Percentiles rank a stretch among this genome's conserved stretches.
Conservation (phyloP, 2,329 filamentous ascomycete genomes). For the Aureobasidium sp. region DNA sequence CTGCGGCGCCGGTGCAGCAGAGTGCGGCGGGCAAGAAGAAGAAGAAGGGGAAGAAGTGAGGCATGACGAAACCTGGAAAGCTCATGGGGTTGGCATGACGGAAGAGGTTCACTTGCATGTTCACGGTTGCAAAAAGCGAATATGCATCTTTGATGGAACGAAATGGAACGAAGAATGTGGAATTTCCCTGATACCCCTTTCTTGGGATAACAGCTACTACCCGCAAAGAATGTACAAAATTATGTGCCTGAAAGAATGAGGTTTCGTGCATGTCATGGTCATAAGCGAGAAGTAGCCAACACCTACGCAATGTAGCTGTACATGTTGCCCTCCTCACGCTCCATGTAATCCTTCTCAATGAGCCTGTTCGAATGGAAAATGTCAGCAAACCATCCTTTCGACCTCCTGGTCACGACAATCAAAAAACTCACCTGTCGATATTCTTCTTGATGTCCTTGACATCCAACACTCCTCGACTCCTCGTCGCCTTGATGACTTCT, state of each 20-base stretch:
- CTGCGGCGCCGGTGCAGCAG: background rate
- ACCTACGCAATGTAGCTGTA: constrained; percentile 39
- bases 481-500: constrained; percentile 87
- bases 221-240: background rate
- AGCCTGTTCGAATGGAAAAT: constrained; percentile 44
- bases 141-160: no score
- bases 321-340: constrained; percentile 59
- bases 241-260: background rate
- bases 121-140: background rate
- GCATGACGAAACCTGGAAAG: background rate
- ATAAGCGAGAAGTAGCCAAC: background rate
- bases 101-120: no score
- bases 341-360: constrained; percentile 90
- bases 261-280: background rate
- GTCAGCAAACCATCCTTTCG: constrained; percentile 12
- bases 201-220: background rate
- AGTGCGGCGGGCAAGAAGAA: constrained; percentile 8
- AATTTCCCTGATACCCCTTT: background rate
- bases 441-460: constrained; percentile 88
- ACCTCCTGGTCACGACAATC: background rate
- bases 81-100: no score
- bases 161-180: background rate
- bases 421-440: constrained; percentile 71
- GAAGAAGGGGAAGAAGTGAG: constrained; percentile 12
- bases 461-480: constrained; percentile 76